These are phyloP conservation scores for Schizothecium vesticola DNA, from an alignment of 495 filamentous ascomycete genomes.

Conservation along the genomic window DNA sequence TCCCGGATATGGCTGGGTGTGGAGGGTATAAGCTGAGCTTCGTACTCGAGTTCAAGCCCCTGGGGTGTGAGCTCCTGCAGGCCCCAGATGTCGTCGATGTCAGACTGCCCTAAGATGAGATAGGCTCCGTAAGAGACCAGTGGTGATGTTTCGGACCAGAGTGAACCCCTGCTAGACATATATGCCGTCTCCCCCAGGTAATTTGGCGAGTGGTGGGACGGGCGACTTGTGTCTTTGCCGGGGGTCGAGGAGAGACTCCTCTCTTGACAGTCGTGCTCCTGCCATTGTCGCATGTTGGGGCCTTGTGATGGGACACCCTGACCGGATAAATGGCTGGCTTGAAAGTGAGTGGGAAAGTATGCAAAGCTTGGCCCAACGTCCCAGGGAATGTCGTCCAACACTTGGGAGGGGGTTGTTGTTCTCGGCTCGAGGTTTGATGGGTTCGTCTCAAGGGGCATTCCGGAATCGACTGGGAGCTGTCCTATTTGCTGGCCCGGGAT, in stretches of 20 bases:
- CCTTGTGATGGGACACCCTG: too few relatives aligned
- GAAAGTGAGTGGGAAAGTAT: background rate
- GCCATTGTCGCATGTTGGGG: too few relatives aligned
- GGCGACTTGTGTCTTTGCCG: background rate
- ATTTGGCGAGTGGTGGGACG: background rate
- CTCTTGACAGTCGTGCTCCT: too few relatives aligned
- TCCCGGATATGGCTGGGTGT: background rate
- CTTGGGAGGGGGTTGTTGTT: too few relatives aligned
- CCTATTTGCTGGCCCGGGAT: too few relatives aligned
- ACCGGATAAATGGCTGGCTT: too few relatives aligned
- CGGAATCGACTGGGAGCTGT: too few relatives aligned
- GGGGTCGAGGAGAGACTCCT: background rate
- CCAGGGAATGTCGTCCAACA: background rate
- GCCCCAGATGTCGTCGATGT: background rate
- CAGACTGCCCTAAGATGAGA: background rate
- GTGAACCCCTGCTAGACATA: background rate
- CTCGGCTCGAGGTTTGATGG: too few relatives aligned
- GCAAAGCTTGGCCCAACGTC: background rate
- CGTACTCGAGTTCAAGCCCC: too few relatives aligned
- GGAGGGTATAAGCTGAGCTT: too few relatives aligned
- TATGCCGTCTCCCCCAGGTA: background rate
- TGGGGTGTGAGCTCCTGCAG: background rate
- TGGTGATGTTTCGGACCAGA: background rate
- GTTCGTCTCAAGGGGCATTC: too few relatives aligned
- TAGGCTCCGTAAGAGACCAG: background rate